Conservation (phyloP, 768 basidiomycete species). For the Mycena alexandri region DNA sequence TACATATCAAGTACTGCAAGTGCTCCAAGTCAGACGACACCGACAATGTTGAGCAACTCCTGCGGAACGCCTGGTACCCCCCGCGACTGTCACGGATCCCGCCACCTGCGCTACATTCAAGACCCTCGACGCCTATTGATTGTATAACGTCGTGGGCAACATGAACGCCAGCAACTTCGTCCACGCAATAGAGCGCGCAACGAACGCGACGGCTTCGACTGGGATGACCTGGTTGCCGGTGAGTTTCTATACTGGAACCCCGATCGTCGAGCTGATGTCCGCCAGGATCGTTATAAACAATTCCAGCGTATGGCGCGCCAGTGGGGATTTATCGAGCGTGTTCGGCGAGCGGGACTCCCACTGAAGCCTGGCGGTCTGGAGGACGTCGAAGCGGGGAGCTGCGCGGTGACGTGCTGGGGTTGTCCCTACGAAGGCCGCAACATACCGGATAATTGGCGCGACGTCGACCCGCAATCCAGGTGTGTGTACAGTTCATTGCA, state of each 20-base stretch:
- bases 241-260: too few species aligned
- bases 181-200: conserved; percentile 7
- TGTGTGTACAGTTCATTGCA: not conserved
- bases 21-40: conserved; percentile 15
- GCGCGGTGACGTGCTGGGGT: conserved; percentile 37
- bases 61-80: conserved; percentile 16
- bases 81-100: conserved; percentile 30
- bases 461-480: not conserved
- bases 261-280: too few species aligned
- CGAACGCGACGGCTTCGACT: not conserved
- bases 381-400: conserved; percentile 1
- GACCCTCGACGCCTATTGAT: conserved; percentile 24
- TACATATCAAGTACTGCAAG: conserved; percentile 20
- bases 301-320: conserved; percentile 13
- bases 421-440: conserved; percentile 36
- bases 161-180: not conserved
- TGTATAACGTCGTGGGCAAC: conserved; percentile 27
- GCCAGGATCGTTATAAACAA: conserved; percentile 19
- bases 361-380: conserved; percentile 21
- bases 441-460: conserved; percentile 33
- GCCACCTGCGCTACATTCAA: conserved; percentile 24
- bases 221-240: conserved; percentile 5
- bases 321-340: conserved; percentile 1
- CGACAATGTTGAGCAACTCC: conserved; percentile 13
- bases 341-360: not conserved